A percentile compares a stretch with the other conserved stretches of the same genome.
Evolutionary conservation across 1,139 yeast genomes (phyloP).

Genomic region (Suhomyces kunorum): DNA sequence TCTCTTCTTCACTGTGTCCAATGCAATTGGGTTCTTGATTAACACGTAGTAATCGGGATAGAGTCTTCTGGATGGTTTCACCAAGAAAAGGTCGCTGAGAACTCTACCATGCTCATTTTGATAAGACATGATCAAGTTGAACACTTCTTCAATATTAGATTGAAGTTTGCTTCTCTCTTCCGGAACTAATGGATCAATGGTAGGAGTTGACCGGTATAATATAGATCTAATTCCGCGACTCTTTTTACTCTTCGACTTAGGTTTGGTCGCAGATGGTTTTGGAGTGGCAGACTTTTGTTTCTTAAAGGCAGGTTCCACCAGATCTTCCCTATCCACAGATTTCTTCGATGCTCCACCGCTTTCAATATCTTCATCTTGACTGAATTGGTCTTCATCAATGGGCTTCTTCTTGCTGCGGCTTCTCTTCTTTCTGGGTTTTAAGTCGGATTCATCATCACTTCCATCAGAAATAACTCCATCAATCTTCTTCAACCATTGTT

Average conservation of each 20-base stretch:
- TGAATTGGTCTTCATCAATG: constrained; percentile 9
- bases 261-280: constrained; percentile 18
- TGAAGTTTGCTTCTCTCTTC: constrained; percentile 48
- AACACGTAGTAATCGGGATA: constrained; percentile 88
- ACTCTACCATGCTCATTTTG: constrained; percentile 45
- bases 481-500: constrained; percentile 70
- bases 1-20: constrained; percentile 65
- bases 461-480: constrained; percentile 50
- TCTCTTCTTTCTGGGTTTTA: constrained; percentile 28
- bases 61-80: constrained; percentile 66
- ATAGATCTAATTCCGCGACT: constrained; percentile 25
- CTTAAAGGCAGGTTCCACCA: constrained; percentile 13
- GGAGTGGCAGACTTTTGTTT: constrained; percentile 36
- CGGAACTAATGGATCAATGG: constrained; percentile 40
- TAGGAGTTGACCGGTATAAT: constrained; percentile 39
- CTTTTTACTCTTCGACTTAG: constrained; percentile 16
- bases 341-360: neutral
- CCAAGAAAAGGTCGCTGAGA: constrained; percentile 63
- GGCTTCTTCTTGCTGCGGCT: constrained; percentile 32
- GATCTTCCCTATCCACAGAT: constrained; percentile 7
- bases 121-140: constrained; percentile 45
- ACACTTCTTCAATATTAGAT: constrained; percentile 43
- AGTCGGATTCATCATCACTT: constrained; percentile 27
- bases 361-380: constrained; percentile 23
- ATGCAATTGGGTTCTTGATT: constrained; percentile 79